These are phyloP conservation scores for Schizonepeta tenuifolia DNA, from an alignment of 257 asterid species.

Conservation along the genomic window DNA sequence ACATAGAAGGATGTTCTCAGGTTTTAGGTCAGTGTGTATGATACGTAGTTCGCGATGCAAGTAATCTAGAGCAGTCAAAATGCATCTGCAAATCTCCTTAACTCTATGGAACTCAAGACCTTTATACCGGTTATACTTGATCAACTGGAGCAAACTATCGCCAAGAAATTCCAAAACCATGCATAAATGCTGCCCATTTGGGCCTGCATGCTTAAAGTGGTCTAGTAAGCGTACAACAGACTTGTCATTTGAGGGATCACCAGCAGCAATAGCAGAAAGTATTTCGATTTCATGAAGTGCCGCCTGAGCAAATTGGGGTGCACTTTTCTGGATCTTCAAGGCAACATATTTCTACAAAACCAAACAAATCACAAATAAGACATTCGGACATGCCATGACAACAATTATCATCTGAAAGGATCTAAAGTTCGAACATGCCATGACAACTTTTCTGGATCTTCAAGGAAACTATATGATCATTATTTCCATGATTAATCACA, in stretches of 20 bases:
- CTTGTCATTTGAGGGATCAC: conserved; percentile 68
- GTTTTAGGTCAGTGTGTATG: conserved; percentile 94
- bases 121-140: conserved; percentile 76
- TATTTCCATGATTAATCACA: conserved; percentile 11
- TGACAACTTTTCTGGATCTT: conserved; percentile 4
- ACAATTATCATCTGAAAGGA: conserved; percentile 11
- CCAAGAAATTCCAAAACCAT: conserved; percentile 99
- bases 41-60: conserved; percentile 76
- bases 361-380: conserved; percentile 20
- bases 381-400: neutral
- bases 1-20: conserved; percentile 84
- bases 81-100: conserved; percentile 88
- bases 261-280: conserved; percentile 78
- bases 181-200: conserved; percentile 97
- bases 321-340: conserved; percentile 96
- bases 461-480: neutral
- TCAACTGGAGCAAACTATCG: conserved; percentile 80
- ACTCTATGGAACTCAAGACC: conserved; percentile 82
- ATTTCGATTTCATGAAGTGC: conserved; percentile 92
- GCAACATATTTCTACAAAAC: conserved; percentile 75
- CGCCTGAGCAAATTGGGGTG: conserved; percentile 94
- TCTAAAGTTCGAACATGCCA: neutral
- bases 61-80: conserved; percentile 89
- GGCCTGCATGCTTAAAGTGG: conserved; percentile 93
- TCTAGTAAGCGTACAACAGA: conserved; percentile 77